Percentiles rank a stretch among this genome's conserved stretches.
Conservation (phyloP, 345 rosid genomes). For the Eucalyptus paniculata region DNA sequence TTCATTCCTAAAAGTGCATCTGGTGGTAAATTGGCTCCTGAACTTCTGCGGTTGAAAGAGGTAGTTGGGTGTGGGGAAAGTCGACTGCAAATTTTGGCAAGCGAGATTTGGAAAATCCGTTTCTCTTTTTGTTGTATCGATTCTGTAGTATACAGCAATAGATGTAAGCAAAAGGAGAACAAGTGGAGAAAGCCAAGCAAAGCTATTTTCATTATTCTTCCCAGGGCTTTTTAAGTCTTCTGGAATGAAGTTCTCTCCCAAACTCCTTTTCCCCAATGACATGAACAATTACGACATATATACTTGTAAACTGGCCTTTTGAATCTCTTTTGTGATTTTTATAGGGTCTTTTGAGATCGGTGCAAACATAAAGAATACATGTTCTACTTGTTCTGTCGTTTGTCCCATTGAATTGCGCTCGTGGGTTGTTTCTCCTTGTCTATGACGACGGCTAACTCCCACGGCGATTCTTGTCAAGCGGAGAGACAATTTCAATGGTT, state of each 20-base stretch:
- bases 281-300: not conserved
- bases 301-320: not conserved
- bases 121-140: not conserved
- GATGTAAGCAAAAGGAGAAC: not conserved
- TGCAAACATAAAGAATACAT: not conserved
- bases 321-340: not conserved
- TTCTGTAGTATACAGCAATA: not conserved
- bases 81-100: not conserved
- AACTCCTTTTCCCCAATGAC: not conserved
- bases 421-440: not conserved
- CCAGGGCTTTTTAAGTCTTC: not conserved
- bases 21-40: not conserved
- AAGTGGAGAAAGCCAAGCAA: not conserved
- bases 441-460: not conserved
- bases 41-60: not conserved
- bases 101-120: not conserved
- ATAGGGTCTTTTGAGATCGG: not conserved
- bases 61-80: not conserved
- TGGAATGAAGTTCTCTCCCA: not conserved
- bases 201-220: not conserved
- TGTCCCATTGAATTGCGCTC: not conserved
- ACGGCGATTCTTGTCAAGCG: not conserved
- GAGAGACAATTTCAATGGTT: not conserved
- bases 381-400: not conserved
- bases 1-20: not conserved